Percentiles rank a stretch among this genome's conserved stretches.
These are phyloP conservation scores for Boletus pseudopeckii DNA, from an alignment of 768 basidiomycete species.

Conservation along the genomic window DNA sequence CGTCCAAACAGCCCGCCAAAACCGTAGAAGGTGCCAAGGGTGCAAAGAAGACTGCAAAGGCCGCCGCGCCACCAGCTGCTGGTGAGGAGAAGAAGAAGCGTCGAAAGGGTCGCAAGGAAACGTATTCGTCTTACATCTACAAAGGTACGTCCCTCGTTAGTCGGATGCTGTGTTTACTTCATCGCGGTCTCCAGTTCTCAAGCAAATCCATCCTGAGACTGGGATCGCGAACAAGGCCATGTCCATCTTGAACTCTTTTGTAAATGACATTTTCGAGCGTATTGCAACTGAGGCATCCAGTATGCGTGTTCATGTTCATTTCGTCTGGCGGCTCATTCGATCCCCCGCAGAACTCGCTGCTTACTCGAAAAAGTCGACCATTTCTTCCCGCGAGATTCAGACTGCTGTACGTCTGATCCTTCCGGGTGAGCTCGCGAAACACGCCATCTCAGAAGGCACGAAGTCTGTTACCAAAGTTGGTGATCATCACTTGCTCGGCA, in stretches of 20 bases:
- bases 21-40: conserved; percentile 56
- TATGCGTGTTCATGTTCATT: conserved; percentile 32
- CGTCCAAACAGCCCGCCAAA: conserved; percentile 64
- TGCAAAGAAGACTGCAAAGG: conserved; percentile 71
- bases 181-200: conserved; percentile 59
- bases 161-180: neutral
- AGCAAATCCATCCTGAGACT: conserved; percentile 97
- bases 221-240: conserved; percentile 99
- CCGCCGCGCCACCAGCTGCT: conserved; percentile 51
- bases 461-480: conserved; percentile 84
- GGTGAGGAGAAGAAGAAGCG: conserved; percentile 86
- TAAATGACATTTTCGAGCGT: conserved; percentile 94
- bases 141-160: conserved; percentile 52
- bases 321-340: neutral
- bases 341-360: conserved; percentile 76
- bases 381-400: conserved; percentile 98
- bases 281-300: conserved; percentile 89
- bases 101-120: conserved; percentile 84
- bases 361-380: conserved; percentile 98
- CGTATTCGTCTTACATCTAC: conserved; percentile 91
- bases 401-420: conserved; percentile 96
- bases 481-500: neutral
- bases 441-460: conserved; percentile 75
- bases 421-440: conserved; percentile 90
- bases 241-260: conserved; percentile 95